Conservation (phyloP, 2,329 filamentous ascomycete genomes). For the Colletotrichum abscissum region DNA sequence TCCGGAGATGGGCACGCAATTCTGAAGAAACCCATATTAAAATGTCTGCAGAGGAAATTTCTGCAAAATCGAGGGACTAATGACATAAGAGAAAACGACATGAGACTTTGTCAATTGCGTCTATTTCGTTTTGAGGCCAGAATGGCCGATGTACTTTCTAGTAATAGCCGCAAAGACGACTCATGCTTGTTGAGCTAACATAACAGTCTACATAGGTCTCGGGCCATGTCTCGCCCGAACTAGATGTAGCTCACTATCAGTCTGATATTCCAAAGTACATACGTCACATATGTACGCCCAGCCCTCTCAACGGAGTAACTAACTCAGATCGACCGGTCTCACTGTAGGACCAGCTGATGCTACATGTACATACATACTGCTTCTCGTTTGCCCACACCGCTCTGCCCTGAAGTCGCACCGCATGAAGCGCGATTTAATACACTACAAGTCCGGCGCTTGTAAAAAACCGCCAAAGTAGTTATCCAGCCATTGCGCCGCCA, state of each 20-base stretch:
- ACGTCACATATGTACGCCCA: neutral
- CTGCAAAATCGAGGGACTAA: neutral
- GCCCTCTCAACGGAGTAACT: neutral
- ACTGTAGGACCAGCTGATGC: neutral
- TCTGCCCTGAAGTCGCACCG: neutral
- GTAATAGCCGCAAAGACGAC: neutral
- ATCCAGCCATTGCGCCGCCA: slow-evolving; percentile 25
- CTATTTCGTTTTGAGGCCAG: neutral
- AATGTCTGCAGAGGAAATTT: slow-evolving; percentile 10
- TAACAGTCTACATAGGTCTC: neutral
- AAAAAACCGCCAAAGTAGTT: slow-evolving; percentile 28
- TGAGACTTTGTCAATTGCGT: neutral
- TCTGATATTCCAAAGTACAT: neutral
- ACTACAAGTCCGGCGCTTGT: neutral
- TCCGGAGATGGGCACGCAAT: neutral
- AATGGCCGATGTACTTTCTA: neutral
- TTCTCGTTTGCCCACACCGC: neutral
- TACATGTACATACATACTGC: neutral
- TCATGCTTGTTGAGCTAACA: neutral
- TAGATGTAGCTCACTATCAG: neutral
- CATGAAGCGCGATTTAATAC: slow-evolving; percentile 1
- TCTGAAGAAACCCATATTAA: slow-evolving; percentile 7
- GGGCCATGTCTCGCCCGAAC: neutral
- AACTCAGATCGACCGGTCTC: neutral
- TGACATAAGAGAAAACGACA: neutral